phyloP scores from a whole-genome alignment of 305 asterid species.

The Nicotiana rustica region DNA sequence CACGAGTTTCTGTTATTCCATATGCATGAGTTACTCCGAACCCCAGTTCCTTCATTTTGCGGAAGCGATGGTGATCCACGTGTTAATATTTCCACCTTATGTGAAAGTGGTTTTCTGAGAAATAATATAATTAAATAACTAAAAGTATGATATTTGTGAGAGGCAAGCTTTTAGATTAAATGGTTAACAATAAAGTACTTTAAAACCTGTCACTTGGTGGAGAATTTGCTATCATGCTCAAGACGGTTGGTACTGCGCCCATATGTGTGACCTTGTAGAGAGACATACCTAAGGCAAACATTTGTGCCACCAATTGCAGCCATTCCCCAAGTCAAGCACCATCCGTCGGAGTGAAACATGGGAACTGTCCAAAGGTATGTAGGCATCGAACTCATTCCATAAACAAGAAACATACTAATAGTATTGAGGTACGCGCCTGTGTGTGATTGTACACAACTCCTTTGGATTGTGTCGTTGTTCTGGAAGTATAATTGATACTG shows the following conservation, averaged over 20 bases:
- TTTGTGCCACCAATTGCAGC: conserved; percentile 42
- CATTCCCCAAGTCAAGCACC: conserved; percentile 34
- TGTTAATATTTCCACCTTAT: conserved; percentile 17
- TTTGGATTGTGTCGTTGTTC: conserved; percentile 33
- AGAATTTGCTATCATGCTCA: conserved; percentile 10
- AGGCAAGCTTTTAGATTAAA: no score
- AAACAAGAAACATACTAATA: background rate
- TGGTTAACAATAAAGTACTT: no score
- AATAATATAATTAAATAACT: no score
- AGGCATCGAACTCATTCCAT: background rate
- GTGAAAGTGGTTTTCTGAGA: background rate
- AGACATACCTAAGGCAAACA: conserved; percentile 31
- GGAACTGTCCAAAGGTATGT: conserved; percentile 43
- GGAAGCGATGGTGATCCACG: conserved; percentile 34
- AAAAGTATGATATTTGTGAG: no score
- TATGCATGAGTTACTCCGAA: conserved; percentile 7
- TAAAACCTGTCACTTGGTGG: background rate
- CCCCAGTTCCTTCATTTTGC: background rate
- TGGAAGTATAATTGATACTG: conserved; percentile 37
- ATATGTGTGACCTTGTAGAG: conserved; percentile 23
- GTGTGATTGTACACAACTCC: conserved; percentile 36
- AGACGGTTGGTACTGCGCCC: conserved; percentile 34
- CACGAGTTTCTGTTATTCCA: conserved; percentile 40
- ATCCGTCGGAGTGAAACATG: conserved; percentile 42
- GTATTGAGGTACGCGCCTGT: conserved; percentile 35